A percentile compares a stretch with the other conserved stretches of the same genome.
phyloP scores from a whole-genome alignment of 352 stramenopile genomes.

The Phytopythium sindhum region DNA sequence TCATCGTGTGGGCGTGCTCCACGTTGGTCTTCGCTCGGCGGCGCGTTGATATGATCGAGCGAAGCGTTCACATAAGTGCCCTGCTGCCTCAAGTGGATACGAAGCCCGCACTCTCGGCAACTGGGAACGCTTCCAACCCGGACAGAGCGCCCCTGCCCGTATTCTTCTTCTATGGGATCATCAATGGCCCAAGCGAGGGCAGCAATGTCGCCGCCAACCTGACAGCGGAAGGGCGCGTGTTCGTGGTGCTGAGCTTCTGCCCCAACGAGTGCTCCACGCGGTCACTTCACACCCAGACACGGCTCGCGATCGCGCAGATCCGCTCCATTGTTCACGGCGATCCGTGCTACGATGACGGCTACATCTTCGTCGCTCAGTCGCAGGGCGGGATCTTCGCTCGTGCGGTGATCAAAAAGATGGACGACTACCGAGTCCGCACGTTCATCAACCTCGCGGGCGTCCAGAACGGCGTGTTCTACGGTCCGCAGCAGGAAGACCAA shows the following conservation, averaged over 20 bases:
- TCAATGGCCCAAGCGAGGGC: slow-evolving; percentile 12
- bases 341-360: slow-evolving; percentile 21
- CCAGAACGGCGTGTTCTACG: slow-evolving; percentile 39
- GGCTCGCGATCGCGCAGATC: slow-evolving; percentile 36
- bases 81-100: too few species aligned
- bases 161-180: slow-evolving; percentile 22
- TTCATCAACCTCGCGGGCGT: slow-evolving; percentile 36
- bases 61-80: too few species aligned
- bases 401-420: slow-evolving; percentile 42
- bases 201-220: slow-evolving; percentile 26
- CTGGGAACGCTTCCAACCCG: background rate
- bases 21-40: too few species aligned
- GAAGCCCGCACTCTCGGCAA: too few species aligned
- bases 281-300: slow-evolving; percentile 28
- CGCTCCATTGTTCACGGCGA: slow-evolving; percentile 16
- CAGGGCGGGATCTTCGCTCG: slow-evolving; percentile 35
- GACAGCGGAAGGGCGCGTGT: slow-evolving; percentile 21
- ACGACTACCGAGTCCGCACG: slow-evolving; percentile 37
- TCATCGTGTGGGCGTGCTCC: too few species aligned
- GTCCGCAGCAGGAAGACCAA: slow-evolving; percentile 18
- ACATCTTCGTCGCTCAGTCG: slow-evolving; percentile 36
- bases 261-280: slow-evolving; percentile 24
- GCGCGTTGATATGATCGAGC: too few species aligned
- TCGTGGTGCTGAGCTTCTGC: slow-evolving; percentile 39
- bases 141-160: slow-evolving; percentile 15